Conservation (phyloP, 805 yeast genomes). For the Candida montana region DNA sequence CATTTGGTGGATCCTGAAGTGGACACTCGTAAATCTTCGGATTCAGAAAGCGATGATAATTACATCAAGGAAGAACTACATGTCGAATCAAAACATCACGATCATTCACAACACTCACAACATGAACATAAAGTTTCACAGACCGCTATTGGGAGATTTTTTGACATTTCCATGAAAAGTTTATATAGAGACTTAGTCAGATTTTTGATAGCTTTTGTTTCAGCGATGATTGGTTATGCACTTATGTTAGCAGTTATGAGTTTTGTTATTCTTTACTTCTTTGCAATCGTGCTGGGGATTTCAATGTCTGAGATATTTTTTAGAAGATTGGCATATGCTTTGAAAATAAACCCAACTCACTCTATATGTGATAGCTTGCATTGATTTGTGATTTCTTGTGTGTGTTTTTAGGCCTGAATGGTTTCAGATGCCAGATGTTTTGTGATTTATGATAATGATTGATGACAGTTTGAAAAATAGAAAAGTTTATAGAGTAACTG, state of each 20-base stretch:
- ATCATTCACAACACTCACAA: not conserved
- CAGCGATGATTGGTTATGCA: conserved; percentile 64
- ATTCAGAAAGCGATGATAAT: conserved; percentile 2
- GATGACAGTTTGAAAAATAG: too few relatives aligned
- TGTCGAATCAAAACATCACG: not conserved
- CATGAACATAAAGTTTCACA: not conserved
- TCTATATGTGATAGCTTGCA: conserved; percentile 7
- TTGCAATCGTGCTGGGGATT: conserved; percentile 66
- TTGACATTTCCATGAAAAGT: conserved; percentile 31
- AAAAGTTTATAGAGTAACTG: too few relatives aligned
- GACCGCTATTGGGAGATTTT: conserved; percentile 27
- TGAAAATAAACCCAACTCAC: conserved; percentile 3
- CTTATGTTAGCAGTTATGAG: conserved; percentile 80
- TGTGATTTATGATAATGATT: not conserved
- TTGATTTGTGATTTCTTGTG: not conserved
- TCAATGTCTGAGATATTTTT: conserved; percentile 67
- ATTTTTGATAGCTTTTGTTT: conserved; percentile 47
- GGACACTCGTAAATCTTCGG: not conserved
- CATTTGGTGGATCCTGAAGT: not conserved
- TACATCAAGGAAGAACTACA: not conserved
- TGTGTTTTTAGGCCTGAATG: too few relatives aligned
- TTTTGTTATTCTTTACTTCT: conserved; percentile 59
- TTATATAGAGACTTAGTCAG: conserved; percentile 51
- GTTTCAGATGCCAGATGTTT: too few relatives aligned
- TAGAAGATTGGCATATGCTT: conserved; percentile 43